Base-by-base conservation (phyloP, 371 early-diverging fungal species). In the Rhizopus delemar region DNA sequence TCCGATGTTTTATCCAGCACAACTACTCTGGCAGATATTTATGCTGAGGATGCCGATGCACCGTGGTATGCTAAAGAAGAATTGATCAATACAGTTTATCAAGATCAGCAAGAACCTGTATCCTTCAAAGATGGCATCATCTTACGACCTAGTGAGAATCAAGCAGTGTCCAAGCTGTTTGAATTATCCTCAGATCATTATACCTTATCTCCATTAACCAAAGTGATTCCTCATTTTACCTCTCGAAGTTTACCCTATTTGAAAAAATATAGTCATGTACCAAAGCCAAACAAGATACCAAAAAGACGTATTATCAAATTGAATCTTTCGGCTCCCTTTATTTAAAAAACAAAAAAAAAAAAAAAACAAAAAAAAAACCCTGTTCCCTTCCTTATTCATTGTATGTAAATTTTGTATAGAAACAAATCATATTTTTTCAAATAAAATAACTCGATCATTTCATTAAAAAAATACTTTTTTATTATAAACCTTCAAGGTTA, bases 181-280 rank as follows among this genome's bases (percentile, higher is more conserved):
- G 86, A 85, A 52, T 70, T 96, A 60, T 85, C 91, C 72, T 80
- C 73, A 49, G 78, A 87, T 22, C 22, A 22, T 59, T 87, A 94
- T 64, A 94, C 95, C 36, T 83, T 95, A 36, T 89, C 91, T 8
- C 92, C 94, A 1, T 84, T 84, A 33, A 86, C 93, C 2, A 90
- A 88, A 13, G 77, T 82, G 5, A 70, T 92, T 36, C 86, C 86
- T 52, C 90, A 95, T 67, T 83, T 84, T 34, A 84, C 93, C 0
- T 91, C 86, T 68, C 83, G 96, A 33, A 84, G 93, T 45, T 69
- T 76, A 3, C 86, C 86, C 0, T 68, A 71, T 68, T 74, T 57
- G 32, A 62, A 59, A 3, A 22, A 54, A 35, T 46, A 35, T 31
- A 62, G 43, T 9, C 35, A 51, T 41, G 22, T 46, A 34, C 56